phyloP scores from a whole-genome alignment of 2,329 filamentous ascomycete species.

The Fusarium armeniacum region DNA sequence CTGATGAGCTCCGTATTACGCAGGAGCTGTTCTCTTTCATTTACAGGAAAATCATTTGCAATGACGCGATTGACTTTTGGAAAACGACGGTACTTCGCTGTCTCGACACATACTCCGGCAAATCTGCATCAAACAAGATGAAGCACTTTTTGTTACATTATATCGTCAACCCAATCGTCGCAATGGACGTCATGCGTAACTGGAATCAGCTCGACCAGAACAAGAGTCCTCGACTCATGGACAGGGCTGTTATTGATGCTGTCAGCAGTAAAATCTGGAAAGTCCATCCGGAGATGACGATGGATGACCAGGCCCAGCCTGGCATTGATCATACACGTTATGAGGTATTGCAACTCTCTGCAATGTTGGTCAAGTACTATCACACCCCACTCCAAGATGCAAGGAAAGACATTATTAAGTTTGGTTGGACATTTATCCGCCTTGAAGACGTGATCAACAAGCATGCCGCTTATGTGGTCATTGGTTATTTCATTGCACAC shows the following conservation, averaged over 20 bases:
- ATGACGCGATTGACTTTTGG: slow-evolving; percentile 87
- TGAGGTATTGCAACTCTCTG: slow-evolving; percentile 94
- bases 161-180: slow-evolving; percentile 94
- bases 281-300: slow-evolving; percentile 83
- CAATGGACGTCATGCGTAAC: slow-evolving; percentile 92
- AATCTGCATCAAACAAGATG: slow-evolving; percentile 84
- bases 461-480: slow-evolving; percentile 95
- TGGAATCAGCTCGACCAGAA: slow-evolving; percentile 73
- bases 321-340: slow-evolving; percentile 96
- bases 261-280: slow-evolving; percentile 96
- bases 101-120: slow-evolving; percentile 87
- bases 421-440: slow-evolving; percentile 97
- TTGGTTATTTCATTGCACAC: slow-evolving; percentile 96
- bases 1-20: slow-evolving; percentile 83
- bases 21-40: slow-evolving; percentile 85
- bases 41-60: slow-evolving; percentile 86
- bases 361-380: slow-evolving; percentile 95
- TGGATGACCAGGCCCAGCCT: slow-evolving; percentile 85
- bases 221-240: slow-evolving; percentile 79
- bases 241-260: slow-evolving; percentile 87
- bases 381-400: slow-evolving; percentile 88
- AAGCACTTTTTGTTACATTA: slow-evolving; percentile 95
- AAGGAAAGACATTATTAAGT: slow-evolving; percentile 98
- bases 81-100: slow-evolving; percentile 85
- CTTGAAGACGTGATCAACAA: slow-evolving; percentile 99